Evolutionary conservation across 257 asterid species (phyloP).

Genomic region (Fraxinus anomala): DNA sequence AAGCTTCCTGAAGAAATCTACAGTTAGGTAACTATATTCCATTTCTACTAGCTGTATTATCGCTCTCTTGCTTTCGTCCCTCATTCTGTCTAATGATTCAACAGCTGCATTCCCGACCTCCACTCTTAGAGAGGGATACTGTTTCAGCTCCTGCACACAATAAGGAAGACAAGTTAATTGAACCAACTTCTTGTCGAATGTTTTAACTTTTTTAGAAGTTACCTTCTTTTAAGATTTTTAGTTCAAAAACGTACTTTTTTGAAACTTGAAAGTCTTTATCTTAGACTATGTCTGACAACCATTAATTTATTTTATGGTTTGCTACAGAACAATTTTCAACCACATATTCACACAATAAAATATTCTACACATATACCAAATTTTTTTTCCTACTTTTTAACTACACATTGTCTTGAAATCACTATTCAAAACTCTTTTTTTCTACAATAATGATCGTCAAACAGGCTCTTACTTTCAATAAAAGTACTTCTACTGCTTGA

Average conservation of each 20-base stretch:
- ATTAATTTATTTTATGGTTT: too few relatives aligned
- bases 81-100: constrained; percentile 71
- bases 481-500: too few relatives aligned
- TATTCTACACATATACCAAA: too few relatives aligned
- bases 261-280: neutral
- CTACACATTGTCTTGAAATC: too few relatives aligned
- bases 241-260: neutral
- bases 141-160: constrained; percentile 66
- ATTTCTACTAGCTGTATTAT: constrained; percentile 78
- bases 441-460: too few relatives aligned
- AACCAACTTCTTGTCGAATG: neutral
- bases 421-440: too few relatives aligned
- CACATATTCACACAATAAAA: too few relatives aligned
- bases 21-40: constrained; percentile 76
- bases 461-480: too few relatives aligned
- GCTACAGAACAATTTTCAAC: too few relatives aligned
- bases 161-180: neutral
- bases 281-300: too few relatives aligned
- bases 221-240: neutral
- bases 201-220: constrained; percentile 1
- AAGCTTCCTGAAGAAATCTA: constrained; percentile 84
- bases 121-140: constrained; percentile 72
- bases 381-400: too few relatives aligned
- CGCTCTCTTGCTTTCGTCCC: constrained; percentile 74
- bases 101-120: constrained; percentile 67